Percentiles rank a stretch among this genome's conserved stretches.
phyloP scores from a whole-genome alignment of 345 rosid genomes.

The Euclidium syriacum region DNA sequence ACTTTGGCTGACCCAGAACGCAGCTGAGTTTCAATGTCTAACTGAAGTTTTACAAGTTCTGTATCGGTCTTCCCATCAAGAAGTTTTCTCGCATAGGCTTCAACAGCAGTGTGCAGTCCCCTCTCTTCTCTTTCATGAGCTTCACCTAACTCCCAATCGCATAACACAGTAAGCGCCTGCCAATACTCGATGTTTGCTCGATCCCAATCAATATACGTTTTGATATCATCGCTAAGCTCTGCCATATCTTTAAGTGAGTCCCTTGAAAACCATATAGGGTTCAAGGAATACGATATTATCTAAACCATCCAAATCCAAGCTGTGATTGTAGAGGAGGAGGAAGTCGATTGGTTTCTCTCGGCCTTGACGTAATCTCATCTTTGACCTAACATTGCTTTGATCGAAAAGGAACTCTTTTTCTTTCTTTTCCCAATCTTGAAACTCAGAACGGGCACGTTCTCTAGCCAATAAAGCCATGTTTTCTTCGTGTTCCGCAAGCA shows the following conservation, averaged over 20 bases:
- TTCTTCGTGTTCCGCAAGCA: too few relatives aligned
- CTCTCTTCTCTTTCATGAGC: constrained; percentile 85
- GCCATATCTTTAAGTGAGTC: constrained; percentile 86
- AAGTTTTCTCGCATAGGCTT: constrained; percentile 66
- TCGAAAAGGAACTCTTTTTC: constrained; percentile 74
- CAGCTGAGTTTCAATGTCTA: constrained; percentile 76
- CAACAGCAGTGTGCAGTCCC: constrained; percentile 86
- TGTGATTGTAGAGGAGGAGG: too few relatives aligned
- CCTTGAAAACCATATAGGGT: constrained; percentile 93
- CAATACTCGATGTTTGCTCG: constrained; percentile 66
- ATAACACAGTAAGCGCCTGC: constrained; percentile 89
- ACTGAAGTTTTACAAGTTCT: constrained; percentile 65
- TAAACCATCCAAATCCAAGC: constrained; percentile 75
- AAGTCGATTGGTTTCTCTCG: constrained; percentile 83
- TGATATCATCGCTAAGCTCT: constrained; percentile 91
- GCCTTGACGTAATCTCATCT: constrained; percentile 83
- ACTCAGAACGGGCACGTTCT: constrained; percentile 96
- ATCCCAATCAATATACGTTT: constrained; percentile 92
- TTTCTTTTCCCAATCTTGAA: constrained; percentile 97
- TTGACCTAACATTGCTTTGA: constrained; percentile 94
- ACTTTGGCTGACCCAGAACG: constrained; percentile 90
- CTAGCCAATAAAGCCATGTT: constrained; percentile 90
- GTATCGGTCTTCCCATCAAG: constrained; percentile 73
- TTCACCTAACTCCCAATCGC: constrained; percentile 95
- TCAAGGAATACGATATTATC: constrained; percentile 76